Base-by-base conservation (phyloP, 176 grass and related monocot species). In the Zea mays region DNA sequence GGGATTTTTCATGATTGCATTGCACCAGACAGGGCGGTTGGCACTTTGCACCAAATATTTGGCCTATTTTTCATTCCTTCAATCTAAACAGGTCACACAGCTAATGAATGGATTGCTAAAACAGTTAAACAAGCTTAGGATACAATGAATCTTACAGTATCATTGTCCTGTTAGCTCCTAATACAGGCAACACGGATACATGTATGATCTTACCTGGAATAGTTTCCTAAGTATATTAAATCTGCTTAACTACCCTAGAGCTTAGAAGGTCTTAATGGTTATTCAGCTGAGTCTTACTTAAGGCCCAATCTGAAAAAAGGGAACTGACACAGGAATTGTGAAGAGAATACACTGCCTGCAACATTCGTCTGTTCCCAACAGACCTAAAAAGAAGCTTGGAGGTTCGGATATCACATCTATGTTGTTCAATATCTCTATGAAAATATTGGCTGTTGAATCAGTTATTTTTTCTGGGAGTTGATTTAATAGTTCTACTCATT, bases 91-190 rank as follows among this genome's bases (percentile, higher is more conserved):
- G 27, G 27, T 27, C 27, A 27, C 27, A 41, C 17, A 11, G 8
- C 47, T 77, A 70, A 47, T 73, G 20, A 65, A 44, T 66, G 43
- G 5, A 0, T 74, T 82, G 45, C 55, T 74, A 14, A 2, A 74
- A 41, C 37, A 65, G 35, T 64, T 43, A 17, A 82, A 65, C 9
- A 14, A 65, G 46, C 19, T 73, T 73, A 63, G 21, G 33, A 35
- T 8, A 51, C 52, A 41, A 4, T 72, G 55, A 73, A 47, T 64
- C 40, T 38, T 82, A 34, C 10, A 50, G 2, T 27, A 10, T 48
- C 57, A 73, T 64, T 41, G 58, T 73, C 49, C 6, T 42, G 17
- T 63, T 14, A 82, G 17, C 15, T 72, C 36, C 12, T 51, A 65
- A 4, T 7, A 10, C 55, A 52, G 69, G 7, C 35, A 66, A 56